Conservation (phyloP, 2,329 filamentous ascomycete genomes). For the Trichophyton rubrum region DNA sequence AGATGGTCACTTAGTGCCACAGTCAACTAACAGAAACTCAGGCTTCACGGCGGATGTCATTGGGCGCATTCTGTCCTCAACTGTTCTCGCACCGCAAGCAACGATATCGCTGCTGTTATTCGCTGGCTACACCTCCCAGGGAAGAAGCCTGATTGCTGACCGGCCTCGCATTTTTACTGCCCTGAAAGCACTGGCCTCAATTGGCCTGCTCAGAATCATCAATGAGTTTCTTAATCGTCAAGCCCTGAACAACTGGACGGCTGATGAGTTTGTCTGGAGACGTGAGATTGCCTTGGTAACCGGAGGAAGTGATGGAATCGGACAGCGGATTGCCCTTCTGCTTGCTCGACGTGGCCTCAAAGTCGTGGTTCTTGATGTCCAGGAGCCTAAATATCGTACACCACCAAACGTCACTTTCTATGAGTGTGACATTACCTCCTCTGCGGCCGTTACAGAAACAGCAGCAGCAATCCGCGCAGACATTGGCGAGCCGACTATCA, state of each 20-base stretch:
- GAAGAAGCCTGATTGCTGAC: conserved; percentile 42
- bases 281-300: conserved; percentile 62
- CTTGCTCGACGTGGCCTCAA: conserved; percentile 54
- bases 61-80: conserved; percentile 45
- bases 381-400: conserved; percentile 37
- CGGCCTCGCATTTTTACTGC: conserved; percentile 41
- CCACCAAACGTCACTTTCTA: conserved; percentile 50
- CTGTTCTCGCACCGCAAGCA: conserved; percentile 51
- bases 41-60: conserved; percentile 50
- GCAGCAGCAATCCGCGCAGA: conserved; percentile 41
- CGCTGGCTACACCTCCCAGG: conserved; percentile 51
- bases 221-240: conserved; percentile 42
- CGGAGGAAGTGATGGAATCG: conserved; percentile 63
- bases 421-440: conserved; percentile 55
- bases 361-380: conserved; percentile 60
- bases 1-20: not conserved
- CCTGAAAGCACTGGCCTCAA: conserved; percentile 42
- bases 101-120: conserved; percentile 52
- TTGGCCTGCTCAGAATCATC: conserved; percentile 40
- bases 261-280: conserved; percentile 40
- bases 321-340: conserved; percentile 50
- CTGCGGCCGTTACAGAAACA: conserved; percentile 40
- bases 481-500: conserved; percentile 50
- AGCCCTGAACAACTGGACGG: conserved; percentile 34
- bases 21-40: conserved; percentile 7